Conservation (phyloP, 75 land plant genomes). For the Cupressus sempervirens region DNA sequence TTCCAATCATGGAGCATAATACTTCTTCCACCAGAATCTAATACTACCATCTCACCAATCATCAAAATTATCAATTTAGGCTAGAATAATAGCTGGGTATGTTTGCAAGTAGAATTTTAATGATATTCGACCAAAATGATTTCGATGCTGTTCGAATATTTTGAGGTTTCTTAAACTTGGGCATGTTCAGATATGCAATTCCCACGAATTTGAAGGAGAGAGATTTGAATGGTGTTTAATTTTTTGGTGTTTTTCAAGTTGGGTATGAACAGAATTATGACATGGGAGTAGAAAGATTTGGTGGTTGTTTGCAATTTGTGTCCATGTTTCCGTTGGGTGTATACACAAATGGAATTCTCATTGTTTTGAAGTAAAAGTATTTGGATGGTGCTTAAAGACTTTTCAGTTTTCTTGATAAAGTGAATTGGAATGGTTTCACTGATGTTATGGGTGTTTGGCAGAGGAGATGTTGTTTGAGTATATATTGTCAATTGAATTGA, state of each 20-base stretch:
- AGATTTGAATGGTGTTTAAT: neutral
- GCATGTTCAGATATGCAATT: neutral
- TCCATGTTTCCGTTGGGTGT: neutral
- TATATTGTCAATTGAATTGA: neutral
- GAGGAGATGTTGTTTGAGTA: neutral
- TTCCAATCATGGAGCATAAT: neutral
- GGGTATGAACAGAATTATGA: neutral
- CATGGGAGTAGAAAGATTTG: neutral
- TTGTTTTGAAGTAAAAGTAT: neutral
- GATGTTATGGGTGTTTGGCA: neutral
- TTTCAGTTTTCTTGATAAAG: neutral
- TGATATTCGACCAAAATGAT: neutral
- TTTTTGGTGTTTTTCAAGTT: neutral
- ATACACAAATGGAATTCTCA: neutral
- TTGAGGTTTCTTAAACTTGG: neutral
- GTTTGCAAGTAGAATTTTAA: neutral
- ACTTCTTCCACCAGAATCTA: neutral
- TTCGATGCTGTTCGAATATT: neutral
- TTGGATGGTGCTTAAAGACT: neutral
- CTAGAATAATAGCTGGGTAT: neutral
- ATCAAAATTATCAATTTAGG: neutral
- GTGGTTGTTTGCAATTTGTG: neutral
- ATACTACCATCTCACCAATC: neutral
- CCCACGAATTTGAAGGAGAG: neutral
- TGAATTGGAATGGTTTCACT: neutral